Conservation (phyloP, 2,329 filamentous ascomycete genomes). For the Penicillium frequentans region DNA sequence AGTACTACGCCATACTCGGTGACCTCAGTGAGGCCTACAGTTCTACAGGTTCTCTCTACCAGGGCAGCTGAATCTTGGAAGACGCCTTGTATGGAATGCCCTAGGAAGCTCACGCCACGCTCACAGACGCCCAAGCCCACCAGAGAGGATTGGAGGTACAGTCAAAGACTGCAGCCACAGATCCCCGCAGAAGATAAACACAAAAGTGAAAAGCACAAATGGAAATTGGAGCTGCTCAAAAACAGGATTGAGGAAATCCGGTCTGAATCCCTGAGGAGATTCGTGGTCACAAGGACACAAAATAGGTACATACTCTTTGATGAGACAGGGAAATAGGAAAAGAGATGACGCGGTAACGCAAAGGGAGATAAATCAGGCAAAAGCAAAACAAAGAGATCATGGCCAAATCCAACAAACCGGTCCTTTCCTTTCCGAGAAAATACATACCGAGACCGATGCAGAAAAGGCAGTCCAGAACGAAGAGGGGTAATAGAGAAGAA, state of each 20-base stretch:
- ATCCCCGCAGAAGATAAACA: not conserved
- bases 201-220: slow-evolving; percentile 19
- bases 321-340: slow-evolving; percentile 12
- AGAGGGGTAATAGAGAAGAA: slow-evolving; percentile 23
- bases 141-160: not conserved
- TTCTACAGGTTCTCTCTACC: not conserved
- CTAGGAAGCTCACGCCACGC: slow-evolving; percentile 18
- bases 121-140: slow-evolving; percentile 11
- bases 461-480: slow-evolving; percentile 38
- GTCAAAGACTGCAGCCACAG: not conserved
- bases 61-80: not conserved
- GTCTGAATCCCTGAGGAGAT: slow-evolving; percentile 13
- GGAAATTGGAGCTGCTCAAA: slow-evolving; percentile 28
- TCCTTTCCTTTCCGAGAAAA: slow-evolving; percentile 20
- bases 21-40: not conserved
- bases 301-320: slow-evolving; percentile 27
- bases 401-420: slow-evolving; percentile 21
- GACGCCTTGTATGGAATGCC: slow-evolving; percentile 13
- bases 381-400: slow-evolving; percentile 20
- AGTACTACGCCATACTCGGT: not conserved
- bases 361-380: slow-evolving; percentile 2
- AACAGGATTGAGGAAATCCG: slow-evolving; percentile 26
- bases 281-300: slow-evolving; percentile 12
- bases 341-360: slow-evolving; percentile 7
- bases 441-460: slow-evolving; percentile 26